These are phyloP conservation scores for Pseudogymnoascus sp. DNA, from an alignment of 2,329 filamentous ascomycete genomes.

Conservation along the genomic window DNA sequence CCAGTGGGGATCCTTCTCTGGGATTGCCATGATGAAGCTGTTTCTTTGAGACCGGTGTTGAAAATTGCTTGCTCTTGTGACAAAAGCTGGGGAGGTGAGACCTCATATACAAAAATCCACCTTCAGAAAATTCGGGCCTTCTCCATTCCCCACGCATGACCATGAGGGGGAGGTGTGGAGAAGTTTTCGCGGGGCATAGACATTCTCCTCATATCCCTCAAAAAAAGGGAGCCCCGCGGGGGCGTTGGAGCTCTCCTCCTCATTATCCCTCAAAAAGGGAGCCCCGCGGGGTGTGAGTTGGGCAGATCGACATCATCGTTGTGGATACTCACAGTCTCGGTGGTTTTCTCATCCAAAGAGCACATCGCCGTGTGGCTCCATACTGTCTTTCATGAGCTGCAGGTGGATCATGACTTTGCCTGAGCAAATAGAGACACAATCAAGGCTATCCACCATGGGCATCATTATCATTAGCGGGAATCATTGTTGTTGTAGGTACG, in stretches of 20 bases:
- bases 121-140: not conserved
- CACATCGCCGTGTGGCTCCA: not conserved
- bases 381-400: not conserved
- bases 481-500: not conserved
- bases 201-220: not conserved
- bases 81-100: not conserved
- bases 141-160: not conserved
- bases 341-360: not conserved
- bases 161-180: not conserved
- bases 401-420: not conserved
- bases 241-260: not conserved
- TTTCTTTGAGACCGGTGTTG: not conserved
- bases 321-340: not conserved
- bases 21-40: not conserved
- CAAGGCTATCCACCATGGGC: not conserved
- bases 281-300: not conserved
- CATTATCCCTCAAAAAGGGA: not conserved
- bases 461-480: not conserved
- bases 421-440: not conserved
- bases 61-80: not conserved
- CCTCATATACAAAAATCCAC: not conserved
- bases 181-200: not conserved
- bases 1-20: conserved; percentile 2
- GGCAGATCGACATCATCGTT: not conserved
- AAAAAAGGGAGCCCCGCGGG: not conserved